Evolutionary conservation across 345 rosid species (phyloP), one percentile per base, ranked within the genome.

Genomic region (Geranium rotundifolium): DNA sequence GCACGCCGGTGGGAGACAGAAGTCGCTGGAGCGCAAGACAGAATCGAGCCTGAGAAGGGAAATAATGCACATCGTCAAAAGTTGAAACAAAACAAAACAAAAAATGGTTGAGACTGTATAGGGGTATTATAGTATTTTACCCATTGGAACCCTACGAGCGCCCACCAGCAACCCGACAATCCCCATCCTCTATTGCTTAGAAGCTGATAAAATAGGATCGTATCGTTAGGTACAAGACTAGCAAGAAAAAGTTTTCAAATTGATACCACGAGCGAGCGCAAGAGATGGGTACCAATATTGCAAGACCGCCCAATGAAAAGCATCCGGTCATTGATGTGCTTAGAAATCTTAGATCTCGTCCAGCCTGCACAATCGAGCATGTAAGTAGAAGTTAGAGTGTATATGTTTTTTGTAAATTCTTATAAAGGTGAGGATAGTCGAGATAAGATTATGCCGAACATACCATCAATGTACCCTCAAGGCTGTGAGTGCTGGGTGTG

Each of bases 401-500:
- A 41, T 31, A 10, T 46, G 14, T 46, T 46, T 9, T 37, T 10
- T 14, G 52, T 46, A 46, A 46, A 34, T 34, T 46, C 52, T 46
- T 7, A 12, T 7, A 46, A 46, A 46, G 12, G 15, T 9, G 52
- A 14, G 3, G 12, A 14, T 7, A 46, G 16, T 9, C 19, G 34
- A 7, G 13, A 57, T 23, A 8, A 19, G 57, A 13, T 58, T 41
- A 27, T 34, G 63, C 59, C 15, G 52, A 39, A 60, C 77, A 7
- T 68, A 84, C 85, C 81, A 84, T 70, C 68, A 79, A 63, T 7
- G 85, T 72, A 49, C 85, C 88, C 66, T 83, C 88, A 49, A 83
- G 73, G 75, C 83, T 71, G 37, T 70, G 83, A 52, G 68, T 73
- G 74, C 74, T 64, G 1, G 83, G 85, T 41, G 88, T 81, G 61